Base-by-base conservation (phyloP, 108 stramenopile genomes). In the Cylindrotheca closterium region DNA sequence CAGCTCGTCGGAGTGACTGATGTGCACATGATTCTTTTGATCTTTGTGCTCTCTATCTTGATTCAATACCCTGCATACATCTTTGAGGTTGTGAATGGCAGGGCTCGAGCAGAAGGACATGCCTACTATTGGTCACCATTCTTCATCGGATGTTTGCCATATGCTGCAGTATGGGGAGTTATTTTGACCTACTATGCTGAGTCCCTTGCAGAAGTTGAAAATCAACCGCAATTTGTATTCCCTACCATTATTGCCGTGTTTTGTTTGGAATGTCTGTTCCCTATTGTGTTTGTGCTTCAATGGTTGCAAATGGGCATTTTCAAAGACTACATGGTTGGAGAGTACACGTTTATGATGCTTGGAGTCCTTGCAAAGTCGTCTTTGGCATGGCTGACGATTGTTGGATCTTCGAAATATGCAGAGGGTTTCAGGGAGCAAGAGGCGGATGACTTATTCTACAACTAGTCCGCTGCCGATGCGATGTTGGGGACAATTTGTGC, bases 1-100 rank as follows among this genome's bases (percentile, higher is more conserved):
- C 69, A 70, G 31, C 37, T 77, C n/a, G 52, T 59, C 15, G 76
- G 76, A 3, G 58, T 77, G 21, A 66, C 70, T 4, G 70, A 71
- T 56, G 30, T 71, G 2, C 65, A 77, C 42, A 24, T 71, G n/a
- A 25, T 70, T 1, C 49, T 70, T 47, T 18, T 56, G 15, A 60
- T 61, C 24, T 77, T 77, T 47, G 27, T 31, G 1, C 28, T 66
- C 8, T 47, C 64, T 0, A 51, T 49, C 4, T 18, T 55, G 3
- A 54, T 63, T 32, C 65, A 67, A 46, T 29, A 58, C 21, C 63
- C 71, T 28, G 58, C 55, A 2, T 3, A 19, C 1, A 27, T 60
- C 10, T 60, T 62, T 51, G 74, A 75, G 47, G 7, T 48, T 7
- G 18, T 68, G 21, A 75, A 75, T 29, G 67, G 51, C 46, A 75